Evolutionary conservation across 164 flowering plant genomes (phyloP), one percentile per base, ranked within the genome.

Genomic region (Piper betle): DNA sequence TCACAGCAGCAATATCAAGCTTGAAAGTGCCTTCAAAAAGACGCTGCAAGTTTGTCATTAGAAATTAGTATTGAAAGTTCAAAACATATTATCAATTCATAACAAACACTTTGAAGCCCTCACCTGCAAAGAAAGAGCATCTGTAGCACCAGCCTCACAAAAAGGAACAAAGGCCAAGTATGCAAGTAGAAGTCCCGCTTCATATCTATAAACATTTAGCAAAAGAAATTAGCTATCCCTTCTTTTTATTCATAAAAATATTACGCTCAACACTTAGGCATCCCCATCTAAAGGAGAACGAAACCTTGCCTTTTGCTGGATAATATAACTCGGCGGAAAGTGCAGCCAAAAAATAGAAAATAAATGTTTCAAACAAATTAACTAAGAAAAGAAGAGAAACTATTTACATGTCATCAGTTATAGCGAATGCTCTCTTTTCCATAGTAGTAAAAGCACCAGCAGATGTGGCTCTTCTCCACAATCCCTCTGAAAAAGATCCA

Each of bases 101-200:
- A 62, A 20, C 13, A 4, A 59, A 12, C 60, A 33, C 6, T 55
- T 53, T 57, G 42, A 53, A 20, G 16, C 33, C 46, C 80, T 71
- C n/a, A 88, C 98, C 71, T 83, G 91, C 82, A 92, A 73, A 18
- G 98, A 87, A 59, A 85, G 88, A 54, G 84, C 77, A 74, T 92
- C 98, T 78, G 83, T 71, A 55, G 75, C 65, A 66, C 95, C 95
- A n/a, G 85, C 85, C 78, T 87, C 98, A 78, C 96, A 87, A 68
- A 89, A 89, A 61, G 98, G 96, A 77, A 92, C 76, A 70, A n/a
- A 89, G 66, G 96, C 91, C 64, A 89, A 68, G 74, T 84, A 92
- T 42, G 96, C 91, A 53, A 92, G 71, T 61, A 92, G 93, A 73
- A 89, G 87, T 33, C 98, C 96, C 20, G 93, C 96, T 77, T 82